Evolutionary conservation across 1,139 yeast species (phyloP), one percentile per base, ranked within the genome.

Genomic region (Yamadazyma aaseri): DNA sequence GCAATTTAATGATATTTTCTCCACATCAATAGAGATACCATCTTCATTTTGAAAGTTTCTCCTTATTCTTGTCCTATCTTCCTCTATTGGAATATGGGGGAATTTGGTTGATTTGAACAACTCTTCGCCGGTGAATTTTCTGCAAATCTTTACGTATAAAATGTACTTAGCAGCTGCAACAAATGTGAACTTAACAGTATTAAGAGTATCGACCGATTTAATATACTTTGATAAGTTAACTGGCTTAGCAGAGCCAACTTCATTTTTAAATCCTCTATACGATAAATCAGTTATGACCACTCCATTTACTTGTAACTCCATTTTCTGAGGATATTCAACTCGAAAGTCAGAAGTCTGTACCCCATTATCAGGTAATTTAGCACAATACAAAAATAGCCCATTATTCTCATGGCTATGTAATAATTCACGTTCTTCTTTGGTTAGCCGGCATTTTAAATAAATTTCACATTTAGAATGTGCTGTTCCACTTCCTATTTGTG

Each of bases 191-290:
- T 69, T 71, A 15, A 81, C 46, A 3, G 52, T 46, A 47, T 80
- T 81, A 11, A 16, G 4, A 3, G 9, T n/a, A 7, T 23, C 17
- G 6, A n/a, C 13, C 6, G 10, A 9, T 2, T 43, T 42, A 1
- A 40, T 40, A 35, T 58, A 55, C 2, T 63, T 58, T 0, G 86
- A 78, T 28, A 82, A 48, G 53, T 84, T 79, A 1, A 83, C 83
- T 0, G 92, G 90, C 37, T 73, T 70, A 1, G 82, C 78, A 0
- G 89, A 76, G 1, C 86, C 86, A 0, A 69, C 65, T 38, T 68
- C 74, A 31, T 76, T 75, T 51, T 81, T 81, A 25, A 81, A 60
- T 2, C 87, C 89, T 45, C 72, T 68, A 17, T 74, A 72, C 1
- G 34, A 22, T 4, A 29, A 17, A 40, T 71, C 79, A 24, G 67